Percentiles rank a stretch among this genome's conserved stretches.
phyloP scores from a whole-genome alignment of 208 protist species.

The Leptomonas pyrrhocoris region DNA sequence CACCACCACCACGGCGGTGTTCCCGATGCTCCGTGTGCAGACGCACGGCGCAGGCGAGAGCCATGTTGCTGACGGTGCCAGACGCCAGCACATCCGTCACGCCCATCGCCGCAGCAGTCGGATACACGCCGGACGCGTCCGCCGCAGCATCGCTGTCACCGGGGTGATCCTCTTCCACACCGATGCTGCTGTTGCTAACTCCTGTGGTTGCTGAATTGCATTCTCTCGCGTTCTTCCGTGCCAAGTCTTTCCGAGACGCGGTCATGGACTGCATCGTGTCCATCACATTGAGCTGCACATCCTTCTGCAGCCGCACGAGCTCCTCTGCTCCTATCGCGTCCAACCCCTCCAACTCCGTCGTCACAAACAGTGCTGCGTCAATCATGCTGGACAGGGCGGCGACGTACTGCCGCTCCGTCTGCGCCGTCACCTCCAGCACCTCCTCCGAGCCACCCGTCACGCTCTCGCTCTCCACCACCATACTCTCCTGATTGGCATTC shows the following conservation, averaged over 20 bases:
- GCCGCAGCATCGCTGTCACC: slow-evolving; percentile 4
- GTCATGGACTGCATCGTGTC: slow-evolving; percentile 52
- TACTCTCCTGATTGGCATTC: slow-evolving; percentile 47
- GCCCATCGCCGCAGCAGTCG: slow-evolving; percentile 54
- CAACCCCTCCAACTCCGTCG: slow-evolving; percentile 64
- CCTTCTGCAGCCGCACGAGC: slow-evolving; percentile 45
- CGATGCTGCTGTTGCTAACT: neutral
- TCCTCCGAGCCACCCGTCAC: slow-evolving; percentile 26
- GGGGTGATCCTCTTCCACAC: neutral
- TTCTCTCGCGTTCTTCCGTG: neutral
- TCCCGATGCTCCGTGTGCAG: slow-evolving; percentile 47
- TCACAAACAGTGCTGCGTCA: slow-evolving; percentile 50
- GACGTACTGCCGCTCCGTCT: slow-evolving; percentile 47
- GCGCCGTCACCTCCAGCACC: slow-evolving; percentile 36
- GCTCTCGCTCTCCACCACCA: slow-evolving; percentile 24
- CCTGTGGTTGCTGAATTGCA: neutral
- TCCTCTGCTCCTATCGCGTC: slow-evolving; percentile 37
- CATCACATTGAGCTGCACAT: slow-evolving; percentile 53
- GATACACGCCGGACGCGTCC: slow-evolving; percentile 34
- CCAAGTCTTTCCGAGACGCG: slow-evolving; percentile 50
- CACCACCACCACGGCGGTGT: neutral
- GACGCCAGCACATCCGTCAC: slow-evolving; percentile 59
- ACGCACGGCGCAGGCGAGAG: slow-evolving; percentile 66
- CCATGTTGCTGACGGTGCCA: slow-evolving; percentile 60
- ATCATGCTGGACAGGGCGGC: slow-evolving; percentile 43